Base-by-base conservation (phyloP, 2,329 filamentous ascomycete species). In the Arachnomyces sp. region DNA sequence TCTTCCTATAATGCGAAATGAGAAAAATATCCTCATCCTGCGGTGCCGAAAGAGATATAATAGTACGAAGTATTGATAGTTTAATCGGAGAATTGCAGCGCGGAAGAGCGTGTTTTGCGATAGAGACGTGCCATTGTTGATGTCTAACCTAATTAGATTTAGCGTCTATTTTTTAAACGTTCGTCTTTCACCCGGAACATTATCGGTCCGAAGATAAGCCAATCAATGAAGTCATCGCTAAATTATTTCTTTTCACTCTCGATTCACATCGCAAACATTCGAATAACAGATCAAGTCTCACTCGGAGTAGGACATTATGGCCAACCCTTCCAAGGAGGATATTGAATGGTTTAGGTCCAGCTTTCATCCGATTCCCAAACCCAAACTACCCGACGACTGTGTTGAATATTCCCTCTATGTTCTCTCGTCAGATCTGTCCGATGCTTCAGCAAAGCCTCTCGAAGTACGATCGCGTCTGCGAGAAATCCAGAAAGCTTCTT, bases 371-470 rank as follows among this genome's bases (percentile, higher is more conserved):
- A 80, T 84, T 46, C 78, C 80, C 1, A 82, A 78, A 57, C 66
- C 66, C 8, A 68, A 72, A 43, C 69, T 93, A 1, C 79, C 86
- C 0, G 88, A 95, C 36, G 88, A 94, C 60, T 85, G 80, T 46
- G 80, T 94, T 39, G 86, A 93, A 60, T 95, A 95, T 61, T 77
- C 82, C 39, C 69, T 95, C 17, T 85, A 89, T 56, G 63, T 87
- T 38, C 66, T 90, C 46, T 74, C 85, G 45, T 57, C 71, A 12
- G 68, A 69, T 44, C 63, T 78, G 16, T 69, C 74, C 42, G 64
- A 72, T 17, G 67, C 71, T 40, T 68, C 73, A 36, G 65, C 74
- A 13, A 71, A 74, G 40, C 75, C 77, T 47, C 67, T 76, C n/a
- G 56, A 59, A 47, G 55, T 57, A 11, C 69, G 85, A 8, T 63